phyloP scores from a whole-genome alignment of 176 grass and related monocot genomes.

The Carex cristatella region DNA sequence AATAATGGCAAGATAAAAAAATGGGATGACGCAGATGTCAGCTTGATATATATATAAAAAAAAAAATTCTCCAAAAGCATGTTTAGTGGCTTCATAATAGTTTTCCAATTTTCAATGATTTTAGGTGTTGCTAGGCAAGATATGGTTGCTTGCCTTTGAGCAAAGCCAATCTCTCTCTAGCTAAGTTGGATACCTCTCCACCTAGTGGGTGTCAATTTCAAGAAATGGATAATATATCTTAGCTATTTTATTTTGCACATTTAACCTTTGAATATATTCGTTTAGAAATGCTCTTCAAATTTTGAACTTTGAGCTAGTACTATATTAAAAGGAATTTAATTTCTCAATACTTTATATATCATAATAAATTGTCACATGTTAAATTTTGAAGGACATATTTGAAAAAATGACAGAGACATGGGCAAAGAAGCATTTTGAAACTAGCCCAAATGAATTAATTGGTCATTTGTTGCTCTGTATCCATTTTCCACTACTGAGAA shows the following conservation, averaged over 20 bases:
- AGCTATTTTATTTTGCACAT: constrained; percentile 11
- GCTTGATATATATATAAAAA: not conserved
- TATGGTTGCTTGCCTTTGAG: constrained; percentile 11
- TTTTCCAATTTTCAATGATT: constrained; percentile 5
- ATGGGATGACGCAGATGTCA: constrained; percentile 6
- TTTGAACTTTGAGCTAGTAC: not conserved
- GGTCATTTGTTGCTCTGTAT: constrained; percentile 18
- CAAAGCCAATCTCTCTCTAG: not conserved
- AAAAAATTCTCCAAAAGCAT: not conserved
- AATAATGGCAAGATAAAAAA: not conserved
- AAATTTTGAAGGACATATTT: not conserved
- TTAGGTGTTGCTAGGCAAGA: not conserved
- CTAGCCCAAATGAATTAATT: not conserved
- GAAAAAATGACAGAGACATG: not conserved
- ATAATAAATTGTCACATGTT: not conserved
- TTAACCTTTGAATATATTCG: constrained; percentile 20
- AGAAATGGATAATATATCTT: constrained; percentile 9
- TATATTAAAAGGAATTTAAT: not conserved
- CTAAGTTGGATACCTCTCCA: constrained; percentile 20
- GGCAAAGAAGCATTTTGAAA: not conserved
- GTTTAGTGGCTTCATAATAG: constrained; percentile 14
- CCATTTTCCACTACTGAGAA: constrained; percentile 26
- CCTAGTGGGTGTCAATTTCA: constrained; percentile 16
- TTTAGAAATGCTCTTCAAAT: not conserved
- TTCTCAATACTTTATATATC: not conserved